A percentile compares a stretch with the other conserved stretches of the same genome.
Evolutionary conservation across 179 eudicot species (phyloP).

Genomic region (Silene coronaria): DNA sequence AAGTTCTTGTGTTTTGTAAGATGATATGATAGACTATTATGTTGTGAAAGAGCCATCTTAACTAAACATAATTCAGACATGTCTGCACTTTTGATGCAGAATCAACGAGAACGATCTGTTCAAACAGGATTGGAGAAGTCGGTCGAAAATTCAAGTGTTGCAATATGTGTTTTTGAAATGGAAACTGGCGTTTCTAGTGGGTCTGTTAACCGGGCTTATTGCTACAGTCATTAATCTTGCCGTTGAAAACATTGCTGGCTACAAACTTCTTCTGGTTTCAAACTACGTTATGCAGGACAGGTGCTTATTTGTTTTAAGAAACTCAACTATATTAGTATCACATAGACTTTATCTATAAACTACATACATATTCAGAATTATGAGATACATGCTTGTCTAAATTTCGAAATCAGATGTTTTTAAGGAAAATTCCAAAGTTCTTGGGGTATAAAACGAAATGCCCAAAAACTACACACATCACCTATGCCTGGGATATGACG

Average conservation of each 20-base stretch:
- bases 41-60: neutral
- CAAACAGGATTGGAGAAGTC: constrained; percentile 94
- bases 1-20: neutral
- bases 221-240: constrained; percentile 85
- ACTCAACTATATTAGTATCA: neutral
- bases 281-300: constrained; percentile 51
- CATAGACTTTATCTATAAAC: neutral
- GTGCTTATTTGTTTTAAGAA: constrained; percentile 23
- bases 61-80: constrained; percentile 5
- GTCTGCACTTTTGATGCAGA: constrained; percentile 35
- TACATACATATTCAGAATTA: neutral
- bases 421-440: neutral
- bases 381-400: neutral
- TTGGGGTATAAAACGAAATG: neutral
- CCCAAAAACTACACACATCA: neutral
- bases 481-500: neutral
- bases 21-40: neutral
- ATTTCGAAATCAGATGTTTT: neutral
- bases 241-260: constrained; percentile 82
- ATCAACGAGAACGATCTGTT: constrained; percentile 92
- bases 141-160: constrained; percentile 68
- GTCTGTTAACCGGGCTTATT: constrained; percentile 68
- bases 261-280: constrained; percentile 62
- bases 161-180: constrained; percentile 78
- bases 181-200: constrained; percentile 73